phyloP scores from a whole-genome alignment of 805 yeast genomes.

The Metschnikowia kofuensis region DNA sequence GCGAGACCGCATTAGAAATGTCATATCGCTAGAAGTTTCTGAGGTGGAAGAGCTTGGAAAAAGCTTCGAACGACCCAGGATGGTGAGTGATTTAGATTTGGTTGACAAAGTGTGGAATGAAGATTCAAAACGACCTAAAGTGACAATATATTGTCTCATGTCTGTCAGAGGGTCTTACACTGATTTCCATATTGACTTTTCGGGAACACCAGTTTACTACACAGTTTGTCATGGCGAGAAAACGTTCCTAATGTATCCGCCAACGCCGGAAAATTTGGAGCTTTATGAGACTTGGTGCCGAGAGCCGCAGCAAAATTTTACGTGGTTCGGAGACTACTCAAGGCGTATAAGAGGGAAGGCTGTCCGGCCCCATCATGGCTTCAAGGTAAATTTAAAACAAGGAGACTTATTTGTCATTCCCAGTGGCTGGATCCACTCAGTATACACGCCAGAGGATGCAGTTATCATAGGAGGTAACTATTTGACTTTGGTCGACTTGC shows the following conservation, averaged over 20 bases:
- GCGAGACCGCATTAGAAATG: slow-evolving; percentile 71
- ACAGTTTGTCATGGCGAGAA: slow-evolving; percentile 76
- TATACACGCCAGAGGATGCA: slow-evolving; percentile 76
- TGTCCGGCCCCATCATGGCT: slow-evolving; percentile 38
- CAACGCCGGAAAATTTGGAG: slow-evolving; percentile 58
- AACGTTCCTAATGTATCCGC: slow-evolving; percentile 75
- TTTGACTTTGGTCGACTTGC: slow-evolving; percentile 60
- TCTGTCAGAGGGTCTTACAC: slow-evolving; percentile 78
- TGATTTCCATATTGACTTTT: slow-evolving; percentile 89
- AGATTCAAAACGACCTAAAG: slow-evolving; percentile 47
- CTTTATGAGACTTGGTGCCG: slow-evolving; percentile 72
- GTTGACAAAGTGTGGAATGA: slow-evolving; percentile 63
- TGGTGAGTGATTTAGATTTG: slow-evolving; percentile 65
- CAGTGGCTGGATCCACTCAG: slow-evolving; percentile 92
- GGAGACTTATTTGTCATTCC: slow-evolving; percentile 85
- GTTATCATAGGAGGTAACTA: slow-evolving; percentile 88
- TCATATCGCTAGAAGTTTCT: slow-evolving; percentile 77
- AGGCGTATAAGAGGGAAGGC: slow-evolving; percentile 29
- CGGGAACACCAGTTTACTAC: slow-evolving; percentile 90
- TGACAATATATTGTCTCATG: slow-evolving; percentile 80
- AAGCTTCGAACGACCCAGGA: slow-evolving; percentile 56
- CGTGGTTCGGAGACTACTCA: slow-evolving; percentile 61
- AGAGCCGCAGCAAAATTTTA: slow-evolving; percentile 55
- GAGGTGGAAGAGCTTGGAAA: slow-evolving; percentile 46
- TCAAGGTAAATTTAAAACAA: slow-evolving; percentile 48